Base-by-base conservation (phyloP, 441 rosid genomes). In the Gossypium davidsonii region DNA sequence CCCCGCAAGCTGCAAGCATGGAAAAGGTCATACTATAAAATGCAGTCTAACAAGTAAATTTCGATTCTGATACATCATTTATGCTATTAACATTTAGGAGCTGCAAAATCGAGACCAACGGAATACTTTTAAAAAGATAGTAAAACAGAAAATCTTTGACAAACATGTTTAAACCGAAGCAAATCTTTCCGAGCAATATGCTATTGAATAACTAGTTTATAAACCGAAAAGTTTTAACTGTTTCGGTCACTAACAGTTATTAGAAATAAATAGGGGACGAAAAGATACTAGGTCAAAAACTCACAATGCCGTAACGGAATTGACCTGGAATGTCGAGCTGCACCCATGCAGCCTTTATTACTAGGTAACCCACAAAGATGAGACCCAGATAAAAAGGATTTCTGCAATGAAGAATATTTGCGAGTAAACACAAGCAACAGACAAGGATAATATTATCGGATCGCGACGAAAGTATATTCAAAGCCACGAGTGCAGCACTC, bases 261-360 rank as follows among this genome's bases (percentile, higher is more conserved):
- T 46, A 66, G 1, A 23, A 65, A 8, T 51, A 67, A 51, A 51
- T 18, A 48, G 9, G 44, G 44, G 26, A 15, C 46, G 11, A 60
- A 15, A 31, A 21, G 55, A 34, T 23, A 18, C 26, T 12, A 70
- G 48, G 51, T 31, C 0, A 6, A 71, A 39, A 53, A 85, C 98
- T 86, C 73, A 95, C 99, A 77, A 86, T 83, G 25, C 99, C 99
- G 68, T 91, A 70, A 48, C 79, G 92, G 84, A 93, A 95, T 84
- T 85, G 91, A 44, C 85, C 92, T 8, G 97, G 71, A 73, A 95
- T 75, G 74, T 95, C 92, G 71, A 93, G 82, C 79, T 93, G 99
- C 79, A 89, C 93, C 98, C 98, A 95, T 49, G 91, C 79, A 76
- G 99, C 97, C 86, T 93, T 95, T 73, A 77, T 10, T 37, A 95